These are phyloP conservation scores for Teunomyces pallodes DNA, from an alignment of 805 yeast genomes.

Conservation along the genomic window DNA sequence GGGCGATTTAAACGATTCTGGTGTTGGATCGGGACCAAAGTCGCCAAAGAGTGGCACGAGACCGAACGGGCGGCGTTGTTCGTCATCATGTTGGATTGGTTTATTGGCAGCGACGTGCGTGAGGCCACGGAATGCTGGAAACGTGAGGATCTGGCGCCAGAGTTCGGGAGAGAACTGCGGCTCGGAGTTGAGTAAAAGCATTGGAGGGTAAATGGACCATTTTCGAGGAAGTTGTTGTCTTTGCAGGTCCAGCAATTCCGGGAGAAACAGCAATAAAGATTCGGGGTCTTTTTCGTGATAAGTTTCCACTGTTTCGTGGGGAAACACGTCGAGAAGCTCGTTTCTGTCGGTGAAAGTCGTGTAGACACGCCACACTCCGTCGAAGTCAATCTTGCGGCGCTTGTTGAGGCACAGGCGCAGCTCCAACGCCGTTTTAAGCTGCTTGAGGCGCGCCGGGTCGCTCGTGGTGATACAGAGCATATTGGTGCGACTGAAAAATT, in stretches of 20 bases:
- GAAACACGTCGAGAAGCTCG: background rate
- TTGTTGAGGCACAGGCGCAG: constrained; percentile 13
- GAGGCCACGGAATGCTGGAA: constrained; percentile 12
- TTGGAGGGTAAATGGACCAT: constrained; percentile 65
- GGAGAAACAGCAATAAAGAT: background rate
- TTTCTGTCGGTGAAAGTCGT: constrained; percentile 6
- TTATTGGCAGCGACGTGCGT: constrained; percentile 71
- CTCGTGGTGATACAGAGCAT: constrained; percentile 4
- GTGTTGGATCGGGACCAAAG: constrained; percentile 50
- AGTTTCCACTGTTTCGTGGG: background rate
- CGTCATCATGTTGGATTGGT: constrained; percentile 57
- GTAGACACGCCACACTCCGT: constrained; percentile 11
- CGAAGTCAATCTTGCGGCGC: constrained; percentile 13
- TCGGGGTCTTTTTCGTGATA: no score
- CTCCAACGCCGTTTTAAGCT: constrained; percentile 19
- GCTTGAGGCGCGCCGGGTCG: constrained; percentile 16
- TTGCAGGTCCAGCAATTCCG: background rate
- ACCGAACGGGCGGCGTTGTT: constrained; percentile 63
- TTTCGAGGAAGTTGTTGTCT: constrained; percentile 41
- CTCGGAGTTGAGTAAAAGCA: constrained; percentile 54
- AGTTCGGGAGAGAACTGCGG: constrained; percentile 10
- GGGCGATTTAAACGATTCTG: constrained; percentile 16
- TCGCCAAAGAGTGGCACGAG: constrained; percentile 62
- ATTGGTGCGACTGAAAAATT: background rate
- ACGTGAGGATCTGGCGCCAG: constrained; percentile 10